These are phyloP conservation scores for Erythrobasidium hasegawianum DNA, from an alignment of 1,284 basidiomycete genomes.

Conservation along the genomic window DNA sequence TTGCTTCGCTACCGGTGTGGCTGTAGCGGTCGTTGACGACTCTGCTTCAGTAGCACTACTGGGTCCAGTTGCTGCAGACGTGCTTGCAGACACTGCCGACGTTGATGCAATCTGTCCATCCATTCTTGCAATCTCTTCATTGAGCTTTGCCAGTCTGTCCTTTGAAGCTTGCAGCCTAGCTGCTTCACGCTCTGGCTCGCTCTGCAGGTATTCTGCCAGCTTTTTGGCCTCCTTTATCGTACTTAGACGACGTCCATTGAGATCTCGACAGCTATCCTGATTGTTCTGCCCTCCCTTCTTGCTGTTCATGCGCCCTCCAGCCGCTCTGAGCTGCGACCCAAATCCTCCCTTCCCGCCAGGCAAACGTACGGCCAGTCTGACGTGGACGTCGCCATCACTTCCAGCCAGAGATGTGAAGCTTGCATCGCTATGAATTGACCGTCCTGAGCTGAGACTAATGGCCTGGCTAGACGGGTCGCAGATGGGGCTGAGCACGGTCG, in stretches of 20 bases:
- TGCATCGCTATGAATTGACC: constrained; percentile 20
- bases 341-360: constrained; percentile 96
- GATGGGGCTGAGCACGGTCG: constrained; percentile 57
- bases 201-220: constrained; percentile 85
- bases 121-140: constrained; percentile 51
- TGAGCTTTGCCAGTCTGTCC: constrained; percentile 35
- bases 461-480: constrained; percentile 59
- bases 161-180: constrained; percentile 55
- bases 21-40: not conserved
- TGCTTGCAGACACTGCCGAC: not conserved
- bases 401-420: constrained; percentile 18
- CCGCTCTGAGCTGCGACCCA: constrained; percentile 90
- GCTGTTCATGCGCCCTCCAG: constrained; percentile 94
- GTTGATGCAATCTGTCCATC: constrained; percentile 40
- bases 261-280: constrained; percentile 81
- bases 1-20: constrained; percentile 11
- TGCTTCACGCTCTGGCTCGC: constrained; percentile 73
- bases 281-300: constrained; percentile 86
- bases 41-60: not conserved
- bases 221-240: constrained; percentile 95
- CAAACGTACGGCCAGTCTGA: constrained; percentile 54
- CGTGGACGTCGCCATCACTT: not conserved
- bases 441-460: constrained; percentile 44
- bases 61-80: constrained; percentile 44
- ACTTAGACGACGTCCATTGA: constrained; percentile 81